Evolutionary conservation across 192 early-diverging fungal species (phyloP).

Genomic region (Coemansia biformis): DNA sequence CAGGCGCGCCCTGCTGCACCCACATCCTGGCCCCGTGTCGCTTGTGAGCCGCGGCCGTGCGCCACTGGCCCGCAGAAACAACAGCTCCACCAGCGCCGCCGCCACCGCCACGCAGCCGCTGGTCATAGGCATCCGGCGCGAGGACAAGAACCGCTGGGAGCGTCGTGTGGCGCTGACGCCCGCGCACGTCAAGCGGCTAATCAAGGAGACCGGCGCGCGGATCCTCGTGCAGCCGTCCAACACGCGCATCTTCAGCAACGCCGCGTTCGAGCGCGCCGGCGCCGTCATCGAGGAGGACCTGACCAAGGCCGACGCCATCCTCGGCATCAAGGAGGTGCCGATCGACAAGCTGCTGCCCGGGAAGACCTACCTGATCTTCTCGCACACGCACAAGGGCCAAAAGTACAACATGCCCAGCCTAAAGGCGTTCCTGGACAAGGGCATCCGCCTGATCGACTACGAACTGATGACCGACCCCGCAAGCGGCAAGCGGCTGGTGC

Average conservation of each 20-base stretch:
- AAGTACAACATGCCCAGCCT: slow-evolving; percentile 89
- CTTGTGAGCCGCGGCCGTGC: neutral
- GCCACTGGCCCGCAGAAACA: neutral
- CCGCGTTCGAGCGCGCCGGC: slow-evolving; percentile 77
- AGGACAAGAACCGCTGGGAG: slow-evolving; percentile 98
- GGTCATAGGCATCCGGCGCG: slow-evolving; percentile 79
- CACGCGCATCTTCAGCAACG: slow-evolving; percentile 86
- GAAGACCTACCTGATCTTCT: slow-evolving; percentile 94
- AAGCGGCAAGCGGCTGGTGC: slow-evolving; percentile 68
- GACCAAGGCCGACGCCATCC: slow-evolving; percentile 79
- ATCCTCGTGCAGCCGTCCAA: slow-evolving; percentile 90
- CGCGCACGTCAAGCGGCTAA: slow-evolving; percentile 73
- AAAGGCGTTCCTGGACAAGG: slow-evolving; percentile 81
- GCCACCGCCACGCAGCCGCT: slow-evolving; percentile 4
- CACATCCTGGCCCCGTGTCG: neutral
- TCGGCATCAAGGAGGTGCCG: slow-evolving; percentile 97
- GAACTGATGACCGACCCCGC: slow-evolving; percentile 82
- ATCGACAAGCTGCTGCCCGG: slow-evolving; percentile 69
- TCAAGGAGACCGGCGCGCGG: slow-evolving; percentile 74
- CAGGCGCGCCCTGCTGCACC: neutral
- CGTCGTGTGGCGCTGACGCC: slow-evolving; percentile 87
- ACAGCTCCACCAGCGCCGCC: too few relatives aligned
- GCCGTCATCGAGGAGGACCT: slow-evolving; percentile 83
- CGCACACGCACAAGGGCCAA: slow-evolving; percentile 97
- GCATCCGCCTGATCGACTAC: slow-evolving; percentile 91